Conservation (phyloP, 169 alveolate species). For the Hepatocystis sp. region DNA sequence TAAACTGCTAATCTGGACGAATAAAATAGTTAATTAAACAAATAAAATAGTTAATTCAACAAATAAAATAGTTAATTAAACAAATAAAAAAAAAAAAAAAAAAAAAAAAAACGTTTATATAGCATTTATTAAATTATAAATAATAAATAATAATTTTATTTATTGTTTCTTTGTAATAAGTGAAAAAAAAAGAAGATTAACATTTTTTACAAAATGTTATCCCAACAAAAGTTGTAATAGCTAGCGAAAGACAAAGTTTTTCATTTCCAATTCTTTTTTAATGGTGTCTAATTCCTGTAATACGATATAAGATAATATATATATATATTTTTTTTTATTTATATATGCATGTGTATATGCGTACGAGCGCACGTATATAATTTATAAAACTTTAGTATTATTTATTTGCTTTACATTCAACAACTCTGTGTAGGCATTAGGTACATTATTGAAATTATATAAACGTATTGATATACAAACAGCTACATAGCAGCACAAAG, state of each 20-base stretch:
- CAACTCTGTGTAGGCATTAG: conserved; percentile 40
- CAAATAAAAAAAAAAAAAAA: too few relatives aligned
- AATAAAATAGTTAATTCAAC: too few relatives aligned
- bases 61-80: too few relatives aligned
- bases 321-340: too few relatives aligned
- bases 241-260: conserved; percentile 36
- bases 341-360: not conserved
- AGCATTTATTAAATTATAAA: too few relatives aligned
- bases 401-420: conserved; percentile 24
- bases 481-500: conserved; percentile 16
- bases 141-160: too few relatives aligned
- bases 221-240: not conserved
- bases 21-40: not conserved
- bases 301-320: too few relatives aligned
- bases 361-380: not conserved
- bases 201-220: not conserved
- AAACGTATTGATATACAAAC: conserved; percentile 48
- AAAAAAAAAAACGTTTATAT: too few relatives aligned
- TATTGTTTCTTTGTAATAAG: too few relatives aligned
- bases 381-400: not conserved
- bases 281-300: conserved; percentile 49
- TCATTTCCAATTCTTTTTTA: conserved; percentile 45
- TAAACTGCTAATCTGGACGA: not conserved
- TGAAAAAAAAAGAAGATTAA: too few relatives aligned
- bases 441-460: conserved; percentile 55